Percentiles rank a stretch among this genome's conserved stretches.
These are phyloP conservation scores for Primulina huaijiensis DNA, from an alignment of 257 asterid genomes.

Conservation along the genomic window DNA sequence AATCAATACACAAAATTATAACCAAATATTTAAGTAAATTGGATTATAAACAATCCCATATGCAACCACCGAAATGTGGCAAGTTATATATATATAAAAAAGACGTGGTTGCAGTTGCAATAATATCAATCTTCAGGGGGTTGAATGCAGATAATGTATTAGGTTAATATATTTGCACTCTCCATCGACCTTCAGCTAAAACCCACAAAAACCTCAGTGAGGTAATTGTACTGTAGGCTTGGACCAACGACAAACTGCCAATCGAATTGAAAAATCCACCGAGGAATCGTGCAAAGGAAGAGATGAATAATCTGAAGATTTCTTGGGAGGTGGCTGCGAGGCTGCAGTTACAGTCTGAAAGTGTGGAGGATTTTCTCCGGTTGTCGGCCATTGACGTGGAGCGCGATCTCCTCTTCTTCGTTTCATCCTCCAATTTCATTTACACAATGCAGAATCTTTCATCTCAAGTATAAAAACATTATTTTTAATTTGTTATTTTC, in stretches of 20 bases:
- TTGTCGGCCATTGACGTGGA: slow-evolving; percentile 74
- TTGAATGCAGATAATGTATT: too few relatives aligned
- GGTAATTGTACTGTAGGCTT: too few relatives aligned
- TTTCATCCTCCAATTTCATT: slow-evolving; percentile 65
- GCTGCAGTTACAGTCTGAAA: slow-evolving; percentile 44
- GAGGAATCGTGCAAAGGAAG: not conserved
- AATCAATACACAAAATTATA: too few relatives aligned
- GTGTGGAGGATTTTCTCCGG: slow-evolving; percentile 52
- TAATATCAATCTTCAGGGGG: too few relatives aligned
- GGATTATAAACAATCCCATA: too few relatives aligned
- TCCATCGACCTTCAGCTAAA: not conserved
- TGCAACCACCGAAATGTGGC: too few relatives aligned
- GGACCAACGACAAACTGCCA: not conserved
- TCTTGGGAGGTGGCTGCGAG: slow-evolving; percentile 51
- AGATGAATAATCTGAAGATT: slow-evolving; percentile 75
- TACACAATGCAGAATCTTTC: slow-evolving; percentile 55
- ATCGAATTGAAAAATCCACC: not conserved
- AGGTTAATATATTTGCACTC: too few relatives aligned
- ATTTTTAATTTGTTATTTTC: too few relatives aligned
- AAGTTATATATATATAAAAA: too few relatives aligned
- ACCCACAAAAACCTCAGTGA: not conserved
- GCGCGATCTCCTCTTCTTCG: slow-evolving; percentile 68
- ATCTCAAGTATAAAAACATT: slow-evolving; percentile 35
- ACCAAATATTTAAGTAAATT: too few relatives aligned
- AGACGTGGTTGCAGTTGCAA: too few relatives aligned